Evolutionary conservation across 2,329 filamentous ascomycete genomes (phyloP).

Genomic region (Sporothrix humicola): DNA sequence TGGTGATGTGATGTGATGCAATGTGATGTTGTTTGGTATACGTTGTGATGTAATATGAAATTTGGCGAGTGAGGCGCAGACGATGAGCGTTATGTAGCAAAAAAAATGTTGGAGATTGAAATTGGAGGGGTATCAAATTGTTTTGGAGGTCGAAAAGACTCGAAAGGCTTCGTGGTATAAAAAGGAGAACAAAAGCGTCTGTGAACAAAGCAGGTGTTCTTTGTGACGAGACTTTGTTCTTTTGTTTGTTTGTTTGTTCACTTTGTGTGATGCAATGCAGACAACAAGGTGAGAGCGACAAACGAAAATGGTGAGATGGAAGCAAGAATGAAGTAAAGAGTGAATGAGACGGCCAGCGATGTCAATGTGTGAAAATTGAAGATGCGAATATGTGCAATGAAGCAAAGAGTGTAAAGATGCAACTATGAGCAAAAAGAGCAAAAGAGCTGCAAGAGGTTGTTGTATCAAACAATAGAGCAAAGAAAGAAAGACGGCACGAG

Average conservation of each 20-base stretch:
- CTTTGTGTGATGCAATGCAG: no score
- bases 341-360: conserved; percentile 10
- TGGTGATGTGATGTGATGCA: neutral
- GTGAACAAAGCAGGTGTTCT: conserved; percentile 17
- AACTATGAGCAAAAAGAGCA: neutral
- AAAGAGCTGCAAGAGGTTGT: neutral
- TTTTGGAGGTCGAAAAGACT: no score
- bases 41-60: no score
- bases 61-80: no score
- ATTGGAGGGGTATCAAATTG: conserved; percentile 7
- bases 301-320: neutral
- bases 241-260: conserved; percentile 6
- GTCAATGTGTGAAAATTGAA: no score
- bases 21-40: neutral
- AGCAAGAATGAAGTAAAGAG: neutral
- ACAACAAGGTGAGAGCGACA: conserved; percentile 1
- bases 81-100: neutral
- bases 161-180: no score
- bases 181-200: no score
- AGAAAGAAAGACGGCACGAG: conserved; percentile 29
- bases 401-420: neutral
- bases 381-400: neutral
- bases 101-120: neutral
- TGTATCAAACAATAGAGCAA: conserved; percentile 29
- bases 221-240: conserved; percentile 1